Evolutionary conservation across 257 asterid species (phyloP).

Genomic region (Hygrophila difformis): DNA sequence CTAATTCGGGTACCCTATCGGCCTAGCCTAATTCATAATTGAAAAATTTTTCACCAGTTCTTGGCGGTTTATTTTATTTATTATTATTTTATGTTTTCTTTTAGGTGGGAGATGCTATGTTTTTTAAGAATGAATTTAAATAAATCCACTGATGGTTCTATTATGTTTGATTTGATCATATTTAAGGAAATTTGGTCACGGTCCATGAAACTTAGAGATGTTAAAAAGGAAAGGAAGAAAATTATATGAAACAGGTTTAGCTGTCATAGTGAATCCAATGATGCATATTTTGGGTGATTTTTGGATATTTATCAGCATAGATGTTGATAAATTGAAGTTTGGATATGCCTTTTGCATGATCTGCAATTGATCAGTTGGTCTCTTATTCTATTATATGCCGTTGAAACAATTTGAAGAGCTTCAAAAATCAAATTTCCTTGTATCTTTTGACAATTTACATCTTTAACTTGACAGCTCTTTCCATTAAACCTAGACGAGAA

Average conservation of each 20-base stretch:
- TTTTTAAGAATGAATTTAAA: neutral
- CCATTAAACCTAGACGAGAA: conserved; percentile 15
- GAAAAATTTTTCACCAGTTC: neutral
- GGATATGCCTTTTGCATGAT: conserved; percentile 6
- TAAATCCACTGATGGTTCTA: neutral
- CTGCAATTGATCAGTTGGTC: conserved; percentile 6
- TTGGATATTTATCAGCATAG: neutral
- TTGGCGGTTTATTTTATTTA: neutral
- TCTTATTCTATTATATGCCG: neutral
- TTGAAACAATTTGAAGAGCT: neutral
- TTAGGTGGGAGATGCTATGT: neutral
- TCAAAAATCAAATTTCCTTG: conserved; percentile 2
- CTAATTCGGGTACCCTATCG: conserved; percentile 35
- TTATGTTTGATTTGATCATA: neutral
- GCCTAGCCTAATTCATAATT: neutral
- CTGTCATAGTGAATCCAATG: too few relatives aligned
- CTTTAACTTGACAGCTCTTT: conserved; percentile 27
- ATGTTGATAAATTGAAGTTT: conserved; percentile 10
- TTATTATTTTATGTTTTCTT: neutral
- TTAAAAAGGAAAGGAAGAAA: too few relatives aligned
- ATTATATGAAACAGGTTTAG: too few relatives aligned
- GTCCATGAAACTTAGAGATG: too few relatives aligned
- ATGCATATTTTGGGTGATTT: neutral
- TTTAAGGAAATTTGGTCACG: too few relatives aligned
- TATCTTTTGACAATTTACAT: conserved; percentile 6